phyloP scores from a whole-genome alignment of 2,329 filamentous ascomycete genomes.

The Diaporthe helianthi region DNA sequence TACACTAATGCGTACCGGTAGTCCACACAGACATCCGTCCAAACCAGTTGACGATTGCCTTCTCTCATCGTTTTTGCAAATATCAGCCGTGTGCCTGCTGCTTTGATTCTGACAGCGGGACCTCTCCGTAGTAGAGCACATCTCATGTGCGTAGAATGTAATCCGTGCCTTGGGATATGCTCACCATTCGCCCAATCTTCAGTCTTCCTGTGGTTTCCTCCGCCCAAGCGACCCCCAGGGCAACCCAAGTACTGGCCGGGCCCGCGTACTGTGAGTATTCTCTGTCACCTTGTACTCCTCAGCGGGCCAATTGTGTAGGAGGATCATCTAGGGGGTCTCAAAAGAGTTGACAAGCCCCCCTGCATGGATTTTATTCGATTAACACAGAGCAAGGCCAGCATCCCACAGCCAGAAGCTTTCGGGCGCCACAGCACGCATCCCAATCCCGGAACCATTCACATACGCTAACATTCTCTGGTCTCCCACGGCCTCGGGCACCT shows the following conservation, averaged over 20 bases:
- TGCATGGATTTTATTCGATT: constrained; percentile 28
- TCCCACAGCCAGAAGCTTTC: constrained; percentile 29
- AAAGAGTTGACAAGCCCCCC: constrained; percentile 23
- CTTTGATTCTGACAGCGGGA: constrained; percentile 15
- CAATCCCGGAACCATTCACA: constrained; percentile 28
- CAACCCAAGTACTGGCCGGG: background rate
- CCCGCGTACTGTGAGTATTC: constrained; percentile 27
- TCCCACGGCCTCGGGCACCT: constrained; percentile 26
- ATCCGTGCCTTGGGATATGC: background rate
- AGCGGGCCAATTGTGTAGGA: constrained; percentile 28
- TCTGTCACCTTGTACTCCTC: constrained; percentile 16
- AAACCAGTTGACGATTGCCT: background rate
- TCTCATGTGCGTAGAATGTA: background rate
- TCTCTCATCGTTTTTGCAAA: constrained; percentile 11
- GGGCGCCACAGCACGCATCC: constrained; percentile 33
- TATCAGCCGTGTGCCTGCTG: constrained; percentile 21
- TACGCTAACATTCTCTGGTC: constrained; percentile 34
- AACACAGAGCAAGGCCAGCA: constrained; percentile 29
- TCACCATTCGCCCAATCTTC: background rate
- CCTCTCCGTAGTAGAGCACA: background rate
- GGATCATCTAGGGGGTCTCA: constrained; percentile 17
- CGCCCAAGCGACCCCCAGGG: background rate
- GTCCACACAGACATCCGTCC: constrained; percentile 4
- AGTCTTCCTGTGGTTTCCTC: background rate
- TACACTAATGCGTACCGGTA: constrained; percentile 9